Evolutionary conservation across 495 filamentous ascomycete genomes (phyloP).

Genomic region (Lindgomyces ingoldianus): DNA sequence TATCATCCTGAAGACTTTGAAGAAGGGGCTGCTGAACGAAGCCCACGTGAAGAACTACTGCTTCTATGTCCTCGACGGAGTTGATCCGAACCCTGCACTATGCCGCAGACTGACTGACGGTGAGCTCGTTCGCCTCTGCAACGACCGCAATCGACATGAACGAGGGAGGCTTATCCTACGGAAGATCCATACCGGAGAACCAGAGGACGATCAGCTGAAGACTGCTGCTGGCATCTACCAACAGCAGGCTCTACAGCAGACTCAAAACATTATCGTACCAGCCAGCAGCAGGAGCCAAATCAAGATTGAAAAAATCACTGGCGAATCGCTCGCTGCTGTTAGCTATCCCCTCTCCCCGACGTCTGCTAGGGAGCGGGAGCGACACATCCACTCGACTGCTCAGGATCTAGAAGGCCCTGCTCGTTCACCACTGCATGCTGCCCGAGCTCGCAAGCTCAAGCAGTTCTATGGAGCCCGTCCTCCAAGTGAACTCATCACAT

Average conservation of each 20-base stretch:
- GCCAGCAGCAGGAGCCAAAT: slow-evolving; percentile 65
- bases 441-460: slow-evolving; percentile 60
- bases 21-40: slow-evolving; percentile 66
- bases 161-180: slow-evolving; percentile 86
- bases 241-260: slow-evolving; percentile 72
- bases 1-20: slow-evolving; percentile 79
- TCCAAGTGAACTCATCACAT: slow-evolving; percentile 95
- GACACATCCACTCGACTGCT: slow-evolving; percentile 63
- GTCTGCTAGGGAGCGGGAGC: slow-evolving; percentile 57
- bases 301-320: slow-evolving; percentile 81
- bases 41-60: slow-evolving; percentile 50
- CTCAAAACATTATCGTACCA: slow-evolving; percentile 65
- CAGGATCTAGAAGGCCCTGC: slow-evolving; percentile 60
- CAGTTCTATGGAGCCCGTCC: slow-evolving; percentile 87
- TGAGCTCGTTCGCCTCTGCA: slow-evolving; percentile 84
- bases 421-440: slow-evolving; percentile 50
- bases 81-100: slow-evolving; percentile 74
- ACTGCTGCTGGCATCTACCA: slow-evolving; percentile 79
- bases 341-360: slow-evolving; percentile 80
- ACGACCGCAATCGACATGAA: slow-evolving; percentile 71
- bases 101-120: slow-evolving; percentile 78
- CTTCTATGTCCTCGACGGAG: slow-evolving; percentile 65
- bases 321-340: slow-evolving; percentile 79
- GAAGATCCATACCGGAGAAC: slow-evolving; percentile 84
- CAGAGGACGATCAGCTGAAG: slow-evolving; percentile 75